phyloP scores from a whole-genome alignment of 208 protist genomes.

The Leishmania braziliensis region DNA sequence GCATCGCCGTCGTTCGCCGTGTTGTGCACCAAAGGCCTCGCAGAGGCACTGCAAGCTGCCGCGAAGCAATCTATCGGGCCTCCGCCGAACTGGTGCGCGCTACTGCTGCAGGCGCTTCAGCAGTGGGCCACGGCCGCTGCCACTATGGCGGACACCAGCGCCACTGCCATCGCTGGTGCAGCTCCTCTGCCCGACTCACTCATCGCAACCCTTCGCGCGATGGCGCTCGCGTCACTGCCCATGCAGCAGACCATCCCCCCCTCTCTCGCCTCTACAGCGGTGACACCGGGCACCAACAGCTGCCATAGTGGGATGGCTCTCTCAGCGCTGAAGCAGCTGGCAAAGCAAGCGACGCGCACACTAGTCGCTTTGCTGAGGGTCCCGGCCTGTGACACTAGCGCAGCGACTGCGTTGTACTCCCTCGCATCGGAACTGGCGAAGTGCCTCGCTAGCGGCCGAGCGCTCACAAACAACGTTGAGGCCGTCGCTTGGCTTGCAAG shows the following conservation, averaged over 20 bases:
- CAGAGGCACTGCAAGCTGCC: constrained; percentile 33
- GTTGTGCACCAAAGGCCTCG: constrained; percentile 20
- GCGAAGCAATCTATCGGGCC: constrained; percentile 11
- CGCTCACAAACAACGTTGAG: constrained; percentile 29
- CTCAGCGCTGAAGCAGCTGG: constrained; percentile 24
- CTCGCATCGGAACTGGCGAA: constrained; percentile 9
- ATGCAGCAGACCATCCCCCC: constrained; percentile 21
- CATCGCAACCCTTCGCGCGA: constrained; percentile 26
- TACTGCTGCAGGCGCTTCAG: constrained; percentile 44
- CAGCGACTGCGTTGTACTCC: constrained; percentile 10
- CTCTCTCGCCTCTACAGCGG: neutral
- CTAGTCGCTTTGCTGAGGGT: constrained; percentile 21
- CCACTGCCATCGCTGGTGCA: neutral
- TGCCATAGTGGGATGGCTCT: neutral
- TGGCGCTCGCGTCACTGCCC: constrained; percentile 28
- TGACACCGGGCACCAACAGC: neutral
- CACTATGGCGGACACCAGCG: neutral
- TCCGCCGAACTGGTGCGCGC: constrained; percentile 27
- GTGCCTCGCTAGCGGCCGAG: constrained; percentile 3
- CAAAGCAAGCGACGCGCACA: constrained; percentile 31
- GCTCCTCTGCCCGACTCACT: constrained; percentile 4
- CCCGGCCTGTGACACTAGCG: neutral
- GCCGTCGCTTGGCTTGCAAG: constrained; percentile 34
- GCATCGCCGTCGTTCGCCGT: constrained; percentile 37
- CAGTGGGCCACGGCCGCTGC: constrained; percentile 17